Percentiles rank a stretch among this genome's conserved stretches.
These are phyloP conservation scores for Curvularia sp. DNA, from an alignment of 2,329 filamentous ascomycete genomes.

Conservation along the genomic window DNA sequence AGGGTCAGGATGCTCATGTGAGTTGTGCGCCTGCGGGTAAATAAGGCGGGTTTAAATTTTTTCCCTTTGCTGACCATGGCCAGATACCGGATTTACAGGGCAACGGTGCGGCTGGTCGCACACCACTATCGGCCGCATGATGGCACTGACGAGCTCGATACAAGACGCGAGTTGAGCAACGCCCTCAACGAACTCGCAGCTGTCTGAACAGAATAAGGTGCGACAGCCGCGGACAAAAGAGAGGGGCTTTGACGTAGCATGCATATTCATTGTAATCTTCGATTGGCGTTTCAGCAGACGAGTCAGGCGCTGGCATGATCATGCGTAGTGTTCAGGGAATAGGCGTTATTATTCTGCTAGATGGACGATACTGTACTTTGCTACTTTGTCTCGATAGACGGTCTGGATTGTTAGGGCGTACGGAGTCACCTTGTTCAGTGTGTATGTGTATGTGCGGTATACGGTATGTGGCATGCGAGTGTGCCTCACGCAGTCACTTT, in stretches of 20 bases:
- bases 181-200: conserved; percentile 51
- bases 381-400: not conserved
- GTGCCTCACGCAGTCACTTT: not conserved
- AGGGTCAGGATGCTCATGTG: conserved; percentile 53
- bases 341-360: not conserved
- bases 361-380: not conserved
- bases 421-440: not conserved
- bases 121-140: conserved; percentile 55
- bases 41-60: not conserved
- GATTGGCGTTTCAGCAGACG: conserved; percentile 6
- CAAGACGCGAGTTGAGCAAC: conserved; percentile 52
- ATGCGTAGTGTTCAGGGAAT: conserved; percentile 2
- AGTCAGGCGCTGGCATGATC: not conserved
- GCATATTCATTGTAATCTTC: conserved; percentile 1
- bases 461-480: not conserved
- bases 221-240: not conserved
- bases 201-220: conserved; percentile 8
- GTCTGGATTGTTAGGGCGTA: not conserved
- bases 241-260: not conserved
- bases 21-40: conserved; percentile 26
- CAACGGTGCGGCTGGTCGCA: conserved; percentile 53
- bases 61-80: conserved; percentile 13
- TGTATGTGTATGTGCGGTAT: not conserved
- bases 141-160: conserved; percentile 53
- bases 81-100: conserved; percentile 57